Conservation (phyloP, 2,329 filamentous ascomycete genomes). For the Pseudocercospora fijiensis region DNA sequence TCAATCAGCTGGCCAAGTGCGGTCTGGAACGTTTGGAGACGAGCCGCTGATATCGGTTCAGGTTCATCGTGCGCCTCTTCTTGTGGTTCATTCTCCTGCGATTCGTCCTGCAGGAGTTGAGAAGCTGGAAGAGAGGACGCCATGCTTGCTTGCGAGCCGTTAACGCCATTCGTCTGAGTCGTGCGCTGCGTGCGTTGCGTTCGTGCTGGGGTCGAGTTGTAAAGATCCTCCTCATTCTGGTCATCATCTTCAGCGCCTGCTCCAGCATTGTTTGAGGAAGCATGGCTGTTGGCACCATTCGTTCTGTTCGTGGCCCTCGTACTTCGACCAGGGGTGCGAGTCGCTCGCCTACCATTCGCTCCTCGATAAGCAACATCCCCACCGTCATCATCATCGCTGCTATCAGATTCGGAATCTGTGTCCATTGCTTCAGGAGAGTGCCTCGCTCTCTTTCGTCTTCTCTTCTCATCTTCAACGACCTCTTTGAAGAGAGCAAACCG, state of each 20-base stretch:
- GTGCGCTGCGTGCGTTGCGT: conserved; percentile 42
- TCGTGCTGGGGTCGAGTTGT: conserved; percentile 41
- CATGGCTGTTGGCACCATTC: conserved; percentile 27
- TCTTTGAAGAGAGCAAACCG: conserved; percentile 98
- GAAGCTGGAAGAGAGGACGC: conserved; percentile 79
- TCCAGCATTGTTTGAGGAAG: conserved; percentile 24
- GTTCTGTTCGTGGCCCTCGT: conserved; percentile 23
- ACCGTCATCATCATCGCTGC: conserved; percentile 61
- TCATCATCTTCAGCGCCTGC: conserved; percentile 44
- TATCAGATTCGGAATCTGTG: conserved; percentile 56
- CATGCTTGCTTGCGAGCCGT: conserved; percentile 61
- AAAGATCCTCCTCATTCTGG: conserved; percentile 56
- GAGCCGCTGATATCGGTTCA: conserved; percentile 57
- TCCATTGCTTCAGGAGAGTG: conserved; percentile 56
- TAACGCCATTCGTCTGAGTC: conserved; percentile 39
- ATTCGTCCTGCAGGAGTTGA: conserved; percentile 59
- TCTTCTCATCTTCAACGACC: conserved; percentile 73
- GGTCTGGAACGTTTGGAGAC: conserved; percentile 73
- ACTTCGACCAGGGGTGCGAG: conserved; percentile 31
- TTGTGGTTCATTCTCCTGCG: conserved; percentile 45
- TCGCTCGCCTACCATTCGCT: conserved; percentile 26
- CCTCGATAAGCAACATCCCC: conserved; percentile 34
- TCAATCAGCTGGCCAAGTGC: conserved; percentile 81
- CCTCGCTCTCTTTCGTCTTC: conserved; percentile 77
- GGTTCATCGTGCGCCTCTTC: conserved; percentile 42